These are phyloP conservation scores for Aspergillus ibericus DNA, from an alignment of 2,329 filamentous ascomycete species.

Conservation along the genomic window DNA sequence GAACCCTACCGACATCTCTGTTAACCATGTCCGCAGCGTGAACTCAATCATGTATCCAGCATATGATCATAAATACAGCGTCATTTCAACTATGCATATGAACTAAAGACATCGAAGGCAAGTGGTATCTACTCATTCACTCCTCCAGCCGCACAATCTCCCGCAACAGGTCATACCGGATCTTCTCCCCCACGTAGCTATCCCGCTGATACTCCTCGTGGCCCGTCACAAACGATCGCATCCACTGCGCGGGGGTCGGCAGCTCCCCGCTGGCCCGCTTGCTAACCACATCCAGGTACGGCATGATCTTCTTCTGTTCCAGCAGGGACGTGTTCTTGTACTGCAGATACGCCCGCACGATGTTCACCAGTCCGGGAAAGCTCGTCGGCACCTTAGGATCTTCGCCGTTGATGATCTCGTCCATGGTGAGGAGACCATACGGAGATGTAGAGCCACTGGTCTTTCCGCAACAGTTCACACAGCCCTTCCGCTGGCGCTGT, in stretches of 20 bases:
- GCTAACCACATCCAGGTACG: conserved; percentile 14
- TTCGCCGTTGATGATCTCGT: conserved; percentile 19
- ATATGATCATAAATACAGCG: neutral
- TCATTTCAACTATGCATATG: neutral
- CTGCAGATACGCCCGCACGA: conserved; percentile 14
- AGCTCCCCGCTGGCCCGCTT: conserved; percentile 13
- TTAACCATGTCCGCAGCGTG: too few relatives aligned
- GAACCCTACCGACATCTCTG: too few relatives aligned
- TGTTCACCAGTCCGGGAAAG: conserved; percentile 14
- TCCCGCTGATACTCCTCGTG: conserved; percentile 16
- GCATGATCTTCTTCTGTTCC: conserved; percentile 5
- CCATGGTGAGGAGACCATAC: conserved; percentile 8
- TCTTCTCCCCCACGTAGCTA: conserved; percentile 13
- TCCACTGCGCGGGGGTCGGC: conserved; percentile 17
- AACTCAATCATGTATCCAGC: too few relatives aligned
- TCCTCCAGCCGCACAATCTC: neutral
- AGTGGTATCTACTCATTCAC: neutral
- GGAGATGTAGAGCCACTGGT: neutral
- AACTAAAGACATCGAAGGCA: neutral
- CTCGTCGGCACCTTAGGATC: neutral
- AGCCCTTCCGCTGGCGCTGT: neutral
- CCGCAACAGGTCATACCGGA: conserved; percentile 18
- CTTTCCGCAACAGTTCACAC: neutral
- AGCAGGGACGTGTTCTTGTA: conserved; percentile 1
- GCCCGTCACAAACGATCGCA: conserved; percentile 12